Evolutionary conservation across 192 early-diverging fungal genomes (phyloP).

Genomic region (Umbelopsis sp.): DNA sequence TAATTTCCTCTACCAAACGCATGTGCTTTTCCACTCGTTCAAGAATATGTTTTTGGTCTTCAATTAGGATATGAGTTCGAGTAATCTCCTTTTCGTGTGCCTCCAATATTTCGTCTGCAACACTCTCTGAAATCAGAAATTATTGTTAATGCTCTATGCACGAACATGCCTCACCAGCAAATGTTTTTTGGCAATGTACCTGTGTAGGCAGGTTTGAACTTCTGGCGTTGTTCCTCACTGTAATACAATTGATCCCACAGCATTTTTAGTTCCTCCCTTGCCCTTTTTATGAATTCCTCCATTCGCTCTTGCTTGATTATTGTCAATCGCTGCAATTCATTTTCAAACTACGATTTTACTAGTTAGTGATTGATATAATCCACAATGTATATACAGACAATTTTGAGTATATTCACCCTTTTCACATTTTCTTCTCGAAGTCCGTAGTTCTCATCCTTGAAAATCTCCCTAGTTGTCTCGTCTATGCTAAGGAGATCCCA

Average conservation of each 20-base stretch:
- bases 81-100: constrained; percentile 45
- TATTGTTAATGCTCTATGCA: neutral
- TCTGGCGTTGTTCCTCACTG: constrained; percentile 11
- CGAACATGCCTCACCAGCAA: neutral
- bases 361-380: neutral
- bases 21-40: constrained; percentile 40
- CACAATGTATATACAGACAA: neutral
- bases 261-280: constrained; percentile 34
- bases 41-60: constrained; percentile 46
- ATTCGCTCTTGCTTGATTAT: constrained; percentile 42
- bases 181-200: neutral
- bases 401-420: neutral
- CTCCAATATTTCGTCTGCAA: constrained; percentile 36
- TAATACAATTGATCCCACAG: constrained; percentile 50
- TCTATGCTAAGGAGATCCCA: constrained; percentile 2
- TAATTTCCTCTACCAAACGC: constrained; percentile 39
- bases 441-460: constrained; percentile 15
- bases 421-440: constrained; percentile 12
- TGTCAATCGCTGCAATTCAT: constrained; percentile 38
- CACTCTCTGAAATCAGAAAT: constrained; percentile 14
- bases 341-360: constrained; percentile 38
- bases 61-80: constrained; percentile 33
- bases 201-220: constrained; percentile 23
- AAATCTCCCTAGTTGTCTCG: neutral
- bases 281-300: constrained; percentile 43